Percentiles rank a stretch among this genome's conserved stretches.
These are phyloP conservation scores for Hortaea werneckii DNA, from an alignment of 2,329 filamentous ascomycete species.

Conservation along the genomic window DNA sequence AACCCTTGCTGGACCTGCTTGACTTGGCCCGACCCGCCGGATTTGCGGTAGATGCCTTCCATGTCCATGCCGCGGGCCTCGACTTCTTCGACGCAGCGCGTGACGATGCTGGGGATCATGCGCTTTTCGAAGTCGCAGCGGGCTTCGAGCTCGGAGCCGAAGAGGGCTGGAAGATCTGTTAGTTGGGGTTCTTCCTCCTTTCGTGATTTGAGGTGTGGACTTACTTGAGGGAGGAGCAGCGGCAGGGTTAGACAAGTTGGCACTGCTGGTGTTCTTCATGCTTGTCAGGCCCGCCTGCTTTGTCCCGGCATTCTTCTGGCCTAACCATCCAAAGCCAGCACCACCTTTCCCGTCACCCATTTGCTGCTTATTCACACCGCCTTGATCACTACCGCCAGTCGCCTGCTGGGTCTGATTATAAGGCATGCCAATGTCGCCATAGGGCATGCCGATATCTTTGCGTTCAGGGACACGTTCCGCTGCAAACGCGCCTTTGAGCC, in stretches of 20 bases:
- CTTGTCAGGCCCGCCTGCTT: constrained; percentile 23
- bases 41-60: constrained; percentile 97
- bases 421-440: constrained; percentile 22
- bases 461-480: constrained; percentile 19
- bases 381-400: constrained; percentile 21
- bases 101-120: constrained; percentile 82
- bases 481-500: constrained; percentile 82
- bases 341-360: constrained; percentile 5
- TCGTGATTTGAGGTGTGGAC: not conserved
- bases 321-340: constrained; percentile 26
- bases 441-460: constrained; percentile 24
- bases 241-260: constrained; percentile 22
- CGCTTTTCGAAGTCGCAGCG: constrained; percentile 81
- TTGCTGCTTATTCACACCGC: constrained; percentile 16
- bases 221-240: not conserved
- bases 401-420: constrained; percentile 20
- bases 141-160: constrained; percentile 79
- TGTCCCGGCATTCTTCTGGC: constrained; percentile 25
- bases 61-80: constrained; percentile 93
- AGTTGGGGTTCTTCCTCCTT: constrained; percentile 1
- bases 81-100: constrained; percentile 90
- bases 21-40: constrained; percentile 82
- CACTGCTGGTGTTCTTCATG: constrained; percentile 36
- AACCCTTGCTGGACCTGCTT: constrained; percentile 87
- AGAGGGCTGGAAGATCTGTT: constrained; percentile 45